Evolutionary conservation across 1,284 basidiomycete genomes (phyloP), one percentile per base, ranked within the genome.

Genomic region (Leccinum subfulvum): DNA sequence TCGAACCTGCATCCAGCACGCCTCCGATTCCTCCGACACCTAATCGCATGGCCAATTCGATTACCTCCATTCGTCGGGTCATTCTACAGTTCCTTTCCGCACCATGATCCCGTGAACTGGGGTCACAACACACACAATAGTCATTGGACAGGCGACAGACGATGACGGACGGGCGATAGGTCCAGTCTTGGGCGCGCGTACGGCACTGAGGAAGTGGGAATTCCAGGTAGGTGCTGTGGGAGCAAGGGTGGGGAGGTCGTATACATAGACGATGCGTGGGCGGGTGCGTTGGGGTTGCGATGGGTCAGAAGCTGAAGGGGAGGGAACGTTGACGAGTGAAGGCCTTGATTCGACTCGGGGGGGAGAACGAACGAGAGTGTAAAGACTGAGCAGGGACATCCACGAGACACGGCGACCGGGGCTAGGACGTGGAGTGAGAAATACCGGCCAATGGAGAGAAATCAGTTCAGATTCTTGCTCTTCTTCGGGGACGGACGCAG

Each of bases 191-290:
- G 91, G 83, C 62, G 87, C 81, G 56, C 88, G 86, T 9, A 95
- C 90, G 10, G 92, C 89, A 52, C 86, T 81, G 10, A 94, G 80
- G 14, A 96, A 80, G 35, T 88, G 82, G 3, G 91, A 87, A 72
- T 91, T 95, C 93, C 94, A 95, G 1, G 81, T 77, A 2, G 87
- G 80, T 8, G 91, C 87, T 5, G 90, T 86, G 4, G 86, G 76
- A 0, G 90, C 86, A 60, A 96, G 84, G 0, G 86, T 89, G 5
- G 86, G 81, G 66, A 90, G 91, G 71, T 94, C 91, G 62, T 92
- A 88, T 59, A 96, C 81, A 68, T 94, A 92, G 57, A 96, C 82
- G 11, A 96, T 82, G n/a, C 93, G 87, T 9, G 90, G 88, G 62
- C 81, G 78, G 23, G 59, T 68, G 68, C 54, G 70, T 66, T 33